phyloP scores from a whole-genome alignment of 2,329 filamentous ascomycete species.

The Apiospora koreana region DNA sequence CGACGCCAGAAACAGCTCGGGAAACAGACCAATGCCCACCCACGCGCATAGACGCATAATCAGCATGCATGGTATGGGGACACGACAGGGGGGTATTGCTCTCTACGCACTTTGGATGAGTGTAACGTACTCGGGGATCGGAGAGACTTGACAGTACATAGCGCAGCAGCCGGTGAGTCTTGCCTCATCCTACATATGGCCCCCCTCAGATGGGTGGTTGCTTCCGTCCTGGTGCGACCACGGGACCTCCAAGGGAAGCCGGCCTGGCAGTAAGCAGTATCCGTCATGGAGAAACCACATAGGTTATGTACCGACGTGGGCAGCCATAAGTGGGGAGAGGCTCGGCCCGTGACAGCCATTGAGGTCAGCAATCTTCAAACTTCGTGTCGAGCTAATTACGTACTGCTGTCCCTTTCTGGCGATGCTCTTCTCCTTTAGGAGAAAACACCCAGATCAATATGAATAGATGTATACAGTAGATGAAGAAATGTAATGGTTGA shows the following conservation, averaged over 20 bases:
- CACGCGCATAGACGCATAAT: background rate
- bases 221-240: background rate
- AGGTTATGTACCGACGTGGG: background rate
- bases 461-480: background rate
- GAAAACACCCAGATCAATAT: background rate
- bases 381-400: background rate
- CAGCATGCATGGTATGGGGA: background rate
- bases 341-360: background rate
- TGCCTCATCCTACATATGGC: background rate
- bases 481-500: background rate
- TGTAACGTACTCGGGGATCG: background rate
- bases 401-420: background rate
- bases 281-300: background rate
- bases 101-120: background rate
- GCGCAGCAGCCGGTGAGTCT: background rate
- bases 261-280: background rate
- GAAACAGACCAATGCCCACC: background rate
- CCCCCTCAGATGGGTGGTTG: background rate
- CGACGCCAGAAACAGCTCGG: constrained; percentile 2
- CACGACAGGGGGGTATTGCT: background rate
- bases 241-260: background rate
- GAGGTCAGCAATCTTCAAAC: background rate
- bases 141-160: background rate
- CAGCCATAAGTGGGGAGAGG: background rate
- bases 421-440: no score